These are phyloP conservation scores for Rhizophora mangle DNA, from an alignment of 345 rosid genomes.

Conservation along the genomic window DNA sequence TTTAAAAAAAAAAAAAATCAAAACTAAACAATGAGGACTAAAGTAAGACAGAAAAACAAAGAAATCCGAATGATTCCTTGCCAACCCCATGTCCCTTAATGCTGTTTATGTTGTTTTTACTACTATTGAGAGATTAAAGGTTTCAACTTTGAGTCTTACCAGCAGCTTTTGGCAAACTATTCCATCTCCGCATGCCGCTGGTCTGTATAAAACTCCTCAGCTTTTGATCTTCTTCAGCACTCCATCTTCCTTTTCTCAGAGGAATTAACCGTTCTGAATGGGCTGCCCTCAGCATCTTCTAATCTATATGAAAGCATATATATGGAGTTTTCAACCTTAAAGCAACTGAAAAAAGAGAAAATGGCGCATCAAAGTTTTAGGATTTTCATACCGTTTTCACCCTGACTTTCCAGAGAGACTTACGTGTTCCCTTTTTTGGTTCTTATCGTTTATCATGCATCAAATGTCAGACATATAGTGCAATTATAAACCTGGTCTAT, in stretches of 20 bases:
- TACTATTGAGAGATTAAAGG: too few relatives aligned
- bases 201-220: conserved; percentile 22
- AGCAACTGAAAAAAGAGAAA: not conserved
- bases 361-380: not conserved
- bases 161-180: conserved; percentile 30
- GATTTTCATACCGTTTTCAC: not conserved
- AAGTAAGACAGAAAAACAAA: not conserved
- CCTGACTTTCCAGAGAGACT: not conserved
- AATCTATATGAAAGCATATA: not conserved
- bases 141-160: conserved; percentile 14
- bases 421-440: not conserved
- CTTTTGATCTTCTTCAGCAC: conserved; percentile 30
- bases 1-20: not conserved
- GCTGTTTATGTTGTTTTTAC: too few relatives aligned
- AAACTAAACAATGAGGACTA: not conserved
- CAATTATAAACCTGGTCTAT: not conserved
- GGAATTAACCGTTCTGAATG: not conserved
- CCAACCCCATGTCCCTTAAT: not conserved
- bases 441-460: not conserved
- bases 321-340: not conserved
- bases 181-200: conserved; percentile 35
- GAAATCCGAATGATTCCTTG: not conserved
- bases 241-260: conserved; percentile 32
- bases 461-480: not conserved
- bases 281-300: not conserved